These are phyloP conservation scores for Acorus calamus DNA, from an alignment of 106 monocot species.

Conservation along the genomic window DNA sequence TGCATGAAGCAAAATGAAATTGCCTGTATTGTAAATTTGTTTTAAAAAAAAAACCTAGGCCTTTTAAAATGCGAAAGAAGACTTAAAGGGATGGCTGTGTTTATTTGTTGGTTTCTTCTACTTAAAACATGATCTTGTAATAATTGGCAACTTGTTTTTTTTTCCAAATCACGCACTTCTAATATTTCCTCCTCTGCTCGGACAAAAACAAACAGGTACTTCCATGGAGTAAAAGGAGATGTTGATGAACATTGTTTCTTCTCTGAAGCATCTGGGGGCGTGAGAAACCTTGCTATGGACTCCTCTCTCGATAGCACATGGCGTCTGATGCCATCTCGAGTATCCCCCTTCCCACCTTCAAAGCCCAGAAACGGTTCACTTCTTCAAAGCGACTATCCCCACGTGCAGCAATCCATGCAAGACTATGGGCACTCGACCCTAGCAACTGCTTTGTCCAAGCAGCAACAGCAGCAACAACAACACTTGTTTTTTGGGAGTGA, in stretches of 20 bases:
- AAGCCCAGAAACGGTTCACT: slow-evolving; percentile 15
- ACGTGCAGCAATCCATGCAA: slow-evolving; percentile 19
- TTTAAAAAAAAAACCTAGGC: too few species aligned
- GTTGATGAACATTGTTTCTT: slow-evolving; percentile 26
- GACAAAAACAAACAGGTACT: slow-evolving; percentile 11
- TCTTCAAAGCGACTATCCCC: slow-evolving; percentile 29
- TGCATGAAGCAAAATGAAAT: too few species aligned
- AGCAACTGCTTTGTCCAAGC: slow-evolving; percentile 25
- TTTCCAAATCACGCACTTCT: too few species aligned
- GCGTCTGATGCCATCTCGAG: slow-evolving; percentile 39
- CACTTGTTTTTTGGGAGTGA: slow-evolving; percentile 38
- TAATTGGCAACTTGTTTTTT: too few species aligned
- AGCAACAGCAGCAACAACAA: slow-evolving; percentile 19
- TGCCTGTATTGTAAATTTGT: too few species aligned
- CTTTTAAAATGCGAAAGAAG: too few species aligned
- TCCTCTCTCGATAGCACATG: slow-evolving; percentile 48
- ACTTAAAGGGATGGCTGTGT: too few species aligned
- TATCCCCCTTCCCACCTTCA: slow-evolving; percentile 13
- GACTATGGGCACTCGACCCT: slow-evolving; percentile 31
- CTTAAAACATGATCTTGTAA: too few species aligned
- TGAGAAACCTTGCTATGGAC: slow-evolving; percentile 29
- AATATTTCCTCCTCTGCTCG: neutral
- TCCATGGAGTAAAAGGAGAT: slow-evolving; percentile 16
- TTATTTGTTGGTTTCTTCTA: too few species aligned
- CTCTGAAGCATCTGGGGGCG: slow-evolving; percentile 41